phyloP scores from a whole-genome alignment of 1,284 basidiomycete genomes.

The Phellopilus nigrolimitatus region DNA sequence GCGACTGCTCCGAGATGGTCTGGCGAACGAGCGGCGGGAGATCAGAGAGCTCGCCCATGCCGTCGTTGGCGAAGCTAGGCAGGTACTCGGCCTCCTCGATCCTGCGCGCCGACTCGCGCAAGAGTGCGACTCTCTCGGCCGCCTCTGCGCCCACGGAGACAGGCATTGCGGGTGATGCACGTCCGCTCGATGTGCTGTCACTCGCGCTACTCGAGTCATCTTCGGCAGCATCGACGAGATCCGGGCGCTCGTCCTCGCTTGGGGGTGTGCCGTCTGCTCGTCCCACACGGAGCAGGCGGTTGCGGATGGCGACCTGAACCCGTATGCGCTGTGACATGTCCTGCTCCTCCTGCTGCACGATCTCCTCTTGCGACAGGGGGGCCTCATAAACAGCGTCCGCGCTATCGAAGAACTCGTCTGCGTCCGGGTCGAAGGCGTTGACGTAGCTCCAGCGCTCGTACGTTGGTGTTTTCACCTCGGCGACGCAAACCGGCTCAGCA shows the following conservation, averaged over 20 bases:
- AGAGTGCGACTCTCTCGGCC: neutral
- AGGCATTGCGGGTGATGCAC: constrained; percentile 1
- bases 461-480: constrained; percentile 32
- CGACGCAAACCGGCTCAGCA: constrained; percentile 41
- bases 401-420: constrained; percentile 63
- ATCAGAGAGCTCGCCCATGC: neutral
- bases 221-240: constrained; percentile 2
- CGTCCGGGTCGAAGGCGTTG: constrained; percentile 75
- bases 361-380: constrained; percentile 42
- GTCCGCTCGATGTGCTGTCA: constrained; percentile 7
- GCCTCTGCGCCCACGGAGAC: neutral
- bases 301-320: neutral
- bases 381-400: constrained; percentile 63
- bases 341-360: constrained; percentile 3
- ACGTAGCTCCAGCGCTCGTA: constrained; percentile 60
- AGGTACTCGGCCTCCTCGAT: too few species aligned
- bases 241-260: constrained; percentile 10
- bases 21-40: neutral
- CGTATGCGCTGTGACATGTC: neutral
- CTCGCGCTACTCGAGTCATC: constrained; percentile 12
- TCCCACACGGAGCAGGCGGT: neutral
- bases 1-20: neutral
- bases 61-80: too few species aligned
- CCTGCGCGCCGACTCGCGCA: neutral
- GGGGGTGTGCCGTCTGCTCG: neutral